These are phyloP conservation scores for Geotrichum macrosporum DNA, from an alignment of 1,139 yeast genomes.

Conservation along the genomic window DNA sequence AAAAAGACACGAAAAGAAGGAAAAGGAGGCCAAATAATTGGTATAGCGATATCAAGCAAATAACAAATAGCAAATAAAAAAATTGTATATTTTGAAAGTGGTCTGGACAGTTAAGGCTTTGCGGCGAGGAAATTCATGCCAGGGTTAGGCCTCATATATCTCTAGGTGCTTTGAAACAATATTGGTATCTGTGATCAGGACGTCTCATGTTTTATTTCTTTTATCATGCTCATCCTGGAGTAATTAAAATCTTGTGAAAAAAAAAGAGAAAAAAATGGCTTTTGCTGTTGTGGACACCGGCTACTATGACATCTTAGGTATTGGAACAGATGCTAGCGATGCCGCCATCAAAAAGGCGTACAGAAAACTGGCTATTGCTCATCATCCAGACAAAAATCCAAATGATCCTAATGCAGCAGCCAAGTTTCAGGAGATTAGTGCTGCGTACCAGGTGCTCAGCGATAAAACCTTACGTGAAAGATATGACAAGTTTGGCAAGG, in stretches of 20 bases:
- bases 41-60: no score
- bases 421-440: slow-evolving; percentile 48
- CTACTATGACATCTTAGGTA: slow-evolving; percentile 75
- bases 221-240: no score
- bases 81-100: no score
- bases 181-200: no score
- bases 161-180: no score
- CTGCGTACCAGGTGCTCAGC: slow-evolving; percentile 55
- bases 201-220: no score
- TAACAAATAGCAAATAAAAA: no score
- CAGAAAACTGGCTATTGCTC: slow-evolving; percentile 77
- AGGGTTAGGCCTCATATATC: no score
- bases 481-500: slow-evolving; percentile 83
- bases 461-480: slow-evolving; percentile 68
- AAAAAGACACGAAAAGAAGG: slow-evolving; percentile 16
- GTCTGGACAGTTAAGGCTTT: no score
- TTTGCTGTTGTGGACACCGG: slow-evolving; percentile 90
- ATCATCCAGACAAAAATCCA: slow-evolving; percentile 97
- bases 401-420: slow-evolving; percentile 75
- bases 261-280: no score
- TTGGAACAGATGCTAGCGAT: slow-evolving; percentile 66
- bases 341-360: slow-evolving; percentile 90
- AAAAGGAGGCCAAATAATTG: slow-evolving; percentile 1
- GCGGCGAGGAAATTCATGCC: no score
- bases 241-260: no score